These are phyloP conservation scores for Coprinellus aureogranulatus DNA, from an alignment of 768 basidiomycete genomes.

Conservation along the genomic window DNA sequence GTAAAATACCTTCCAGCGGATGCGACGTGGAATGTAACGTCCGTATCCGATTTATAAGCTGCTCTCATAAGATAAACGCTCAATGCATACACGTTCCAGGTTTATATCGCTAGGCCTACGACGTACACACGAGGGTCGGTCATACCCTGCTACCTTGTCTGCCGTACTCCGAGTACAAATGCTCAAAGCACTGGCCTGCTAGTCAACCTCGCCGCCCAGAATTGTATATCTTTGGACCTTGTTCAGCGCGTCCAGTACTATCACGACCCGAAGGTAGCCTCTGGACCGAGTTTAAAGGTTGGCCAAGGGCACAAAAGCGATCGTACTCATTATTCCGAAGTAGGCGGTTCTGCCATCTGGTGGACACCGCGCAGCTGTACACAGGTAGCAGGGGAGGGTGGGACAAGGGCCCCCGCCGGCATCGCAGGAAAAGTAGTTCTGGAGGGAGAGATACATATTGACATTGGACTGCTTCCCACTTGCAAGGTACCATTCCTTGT, in stretches of 20 bases:
- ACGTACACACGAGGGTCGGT: slow-evolving; percentile 1
- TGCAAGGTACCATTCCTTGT: not conserved
- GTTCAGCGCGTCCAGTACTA: not conserved
- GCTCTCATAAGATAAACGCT: not conserved
- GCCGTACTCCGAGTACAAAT: not conserved
- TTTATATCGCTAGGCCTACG: slow-evolving; percentile 6
- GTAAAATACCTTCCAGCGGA: too few relatives aligned
- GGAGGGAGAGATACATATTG: slow-evolving; percentile 9
- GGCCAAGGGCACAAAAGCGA: not conserved
- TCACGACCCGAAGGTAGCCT: not conserved
- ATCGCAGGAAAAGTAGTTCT: not conserved
- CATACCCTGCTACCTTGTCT: slow-evolving; percentile 9
- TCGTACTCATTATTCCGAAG: not conserved
- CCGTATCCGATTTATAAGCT: not conserved
- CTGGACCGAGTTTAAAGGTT: not conserved
- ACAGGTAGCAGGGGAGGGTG: not conserved
- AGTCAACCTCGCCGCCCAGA: not conserved
- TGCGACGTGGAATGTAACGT: not conserved
- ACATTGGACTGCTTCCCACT: not conserved
- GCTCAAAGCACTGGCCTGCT: not conserved
- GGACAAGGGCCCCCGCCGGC: too few relatives aligned
- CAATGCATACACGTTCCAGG: not conserved
- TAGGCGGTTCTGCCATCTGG: slow-evolving; percentile 1
- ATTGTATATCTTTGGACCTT: not conserved
- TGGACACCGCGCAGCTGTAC: not conserved